Evolutionary conservation across 192 early-diverging fungal genomes (phyloP), one percentile per base, ranked within the genome.

Genomic region (Coemansia sp.): DNA sequence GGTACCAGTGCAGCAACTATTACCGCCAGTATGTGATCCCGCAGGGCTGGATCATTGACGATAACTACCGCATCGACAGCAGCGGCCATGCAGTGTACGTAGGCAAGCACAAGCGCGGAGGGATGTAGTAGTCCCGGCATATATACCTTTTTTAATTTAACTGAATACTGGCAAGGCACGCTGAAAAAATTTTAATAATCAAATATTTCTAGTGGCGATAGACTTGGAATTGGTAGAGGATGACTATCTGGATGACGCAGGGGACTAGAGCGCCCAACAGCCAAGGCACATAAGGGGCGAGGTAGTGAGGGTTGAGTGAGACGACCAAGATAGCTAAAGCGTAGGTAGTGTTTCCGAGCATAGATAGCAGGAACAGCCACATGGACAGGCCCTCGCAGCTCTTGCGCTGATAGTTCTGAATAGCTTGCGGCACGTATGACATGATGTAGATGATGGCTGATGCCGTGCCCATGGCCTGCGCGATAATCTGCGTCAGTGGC

Each of bases 301-400:
- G 68, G 47, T 88, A 91, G 16, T 86, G 75, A 2, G 81, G 78
- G 36, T 92, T 89, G 36, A 89, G 73, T 38, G 93, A 94, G 53
- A 88, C 85, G 33, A 93, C 84, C 78, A 95, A 79, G 47, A 95
- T 91, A n/a, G 93, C 93, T 72, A 91, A 69, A 41, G 72, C 64
- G 64, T 83, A 88, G 15, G 79, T 83, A 1, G 88, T 68, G 75
- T 96, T 96, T 13, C 93, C 95, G 63, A 94, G 64, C 33, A 94
- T 87, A 47, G 88, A 88, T 79, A 92, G 90, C 31, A 89, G 66
- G 71, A 96, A 96, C 88, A 96, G 91, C 67, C 87, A 89, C 39
- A 94, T 68, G 16, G 90, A 90, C 64, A 96, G 83, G 9, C 95
- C 95, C 74, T 93, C 94, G 46, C 89, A 90, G 52, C 87, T 89